These are phyloP conservation scores for Ganoderma resinaceum DNA, from an alignment of 1,284 basidiomycete species.

Conservation along the genomic window DNA sequence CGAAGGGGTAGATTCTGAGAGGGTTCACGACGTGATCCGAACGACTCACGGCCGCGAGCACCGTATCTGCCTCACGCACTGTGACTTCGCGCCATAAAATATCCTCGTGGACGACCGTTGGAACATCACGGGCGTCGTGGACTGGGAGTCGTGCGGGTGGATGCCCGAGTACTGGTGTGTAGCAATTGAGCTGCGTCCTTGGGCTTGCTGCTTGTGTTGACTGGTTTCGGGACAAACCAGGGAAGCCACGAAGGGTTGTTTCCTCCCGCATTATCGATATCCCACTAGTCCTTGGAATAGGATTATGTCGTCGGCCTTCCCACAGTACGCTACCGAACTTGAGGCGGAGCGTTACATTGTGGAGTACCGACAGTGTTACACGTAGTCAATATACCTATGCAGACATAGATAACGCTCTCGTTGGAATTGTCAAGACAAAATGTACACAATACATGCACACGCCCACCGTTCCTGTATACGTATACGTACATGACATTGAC, in stretches of 20 bases:
- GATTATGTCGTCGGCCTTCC: conserved; percentile 19
- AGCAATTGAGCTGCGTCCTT: not conserved
- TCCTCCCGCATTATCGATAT: conserved; percentile 12
- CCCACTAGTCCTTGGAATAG: conserved; percentile 13
- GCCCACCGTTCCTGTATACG: too few relatives aligned
- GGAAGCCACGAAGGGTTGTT: conserved; percentile 20
- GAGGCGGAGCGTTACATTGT: conserved; percentile 22
- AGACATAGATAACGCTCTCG: too few relatives aligned
- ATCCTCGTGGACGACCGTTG: conserved; percentile 31
- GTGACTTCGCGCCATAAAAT: conserved; percentile 33
- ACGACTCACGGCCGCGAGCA: not conserved
- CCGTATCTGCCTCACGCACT: conserved; percentile 31
- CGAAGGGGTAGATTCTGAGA: not conserved
- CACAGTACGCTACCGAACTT: conserved; percentile 5
- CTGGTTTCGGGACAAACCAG: too few relatives aligned
- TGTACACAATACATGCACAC: too few relatives aligned
- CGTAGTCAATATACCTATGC: not conserved
- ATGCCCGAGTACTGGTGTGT: conserved; percentile 38
- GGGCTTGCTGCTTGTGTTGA: too few relatives aligned
- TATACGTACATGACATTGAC: too few relatives aligned
- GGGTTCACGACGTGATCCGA: not conserved
- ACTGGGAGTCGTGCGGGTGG: conserved; percentile 38
- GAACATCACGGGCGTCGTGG: conserved; percentile 34
- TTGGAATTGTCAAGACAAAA: too few relatives aligned
- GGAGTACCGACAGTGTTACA: not conserved